Base-by-base conservation (phyloP, 805 yeast species). In the Candida fluviatilis region DNA sequence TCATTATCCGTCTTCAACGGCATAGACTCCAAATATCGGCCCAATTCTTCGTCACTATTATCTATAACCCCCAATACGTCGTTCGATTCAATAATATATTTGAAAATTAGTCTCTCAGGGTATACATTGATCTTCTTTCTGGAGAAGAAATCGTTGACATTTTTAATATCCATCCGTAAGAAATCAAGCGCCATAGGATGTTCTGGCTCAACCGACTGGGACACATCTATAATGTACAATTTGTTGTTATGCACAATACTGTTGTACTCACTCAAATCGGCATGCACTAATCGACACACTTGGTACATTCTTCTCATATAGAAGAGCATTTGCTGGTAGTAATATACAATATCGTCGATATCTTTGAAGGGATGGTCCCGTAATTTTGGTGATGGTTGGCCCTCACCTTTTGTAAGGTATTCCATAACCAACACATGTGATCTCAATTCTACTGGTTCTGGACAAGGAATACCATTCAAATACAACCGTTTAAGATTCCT, bases 101-200 rank as follows among this genome's bases (percentile, higher is more conserved):
- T 80, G 65, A 91, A 93, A 16, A 93, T 73, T 23, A 78, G 69
- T 43, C 95, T 73, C 59, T 93, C 98, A 3, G 95, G 78, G 50
- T 84, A 84, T 12, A 87, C 83, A 36, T 76, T 74, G 30, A 90
- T 86, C 57, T 82, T 80, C 51, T 74, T 75, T 43, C 80, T 72
- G 41, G 73, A 71, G 52, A 93, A 93, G 58, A 82, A 93, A 51
- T 86, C 93, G 54, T 91, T 93, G 17, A 91, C 86, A 55, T 93
- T 93, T 59, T 91, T 93, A 55, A 93, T 90, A 63, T 93, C 99
- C 99, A 93, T 93, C 55, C 99, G 72, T 43, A 93, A 64, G 57
- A 93, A 93, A 58, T 93, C 98, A 47, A 93, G 70, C 31, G 95
- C 84, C 88, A 88, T 88, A 8, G 96, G 98, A 62, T 93, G 99